Conservation (phyloP, 2,329 filamentous ascomycete genomes). For the Pyrenophora seminiperda region DNA sequence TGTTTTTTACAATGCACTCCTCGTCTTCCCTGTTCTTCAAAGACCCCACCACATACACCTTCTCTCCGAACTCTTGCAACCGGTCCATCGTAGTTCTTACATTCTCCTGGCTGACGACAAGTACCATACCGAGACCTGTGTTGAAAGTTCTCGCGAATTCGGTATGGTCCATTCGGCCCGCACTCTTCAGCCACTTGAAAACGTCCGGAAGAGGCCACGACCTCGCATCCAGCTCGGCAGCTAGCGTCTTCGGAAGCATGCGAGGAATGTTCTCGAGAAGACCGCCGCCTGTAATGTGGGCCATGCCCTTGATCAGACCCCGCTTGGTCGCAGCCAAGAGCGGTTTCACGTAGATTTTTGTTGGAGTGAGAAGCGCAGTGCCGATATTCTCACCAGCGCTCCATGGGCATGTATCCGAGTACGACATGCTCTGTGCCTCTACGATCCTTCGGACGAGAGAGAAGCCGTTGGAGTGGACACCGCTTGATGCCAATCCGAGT, state of each 20-base stretch:
- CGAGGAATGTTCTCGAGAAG: constrained; percentile 92
- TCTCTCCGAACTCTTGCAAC: constrained; percentile 73
- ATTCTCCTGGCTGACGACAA: constrained; percentile 72
- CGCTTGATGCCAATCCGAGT: constrained; percentile 81
- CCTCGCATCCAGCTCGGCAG: constrained; percentile 78
- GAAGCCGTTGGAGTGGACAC: constrained; percentile 96
- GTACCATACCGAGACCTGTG: constrained; percentile 91
- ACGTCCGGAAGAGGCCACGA: constrained; percentile 78
- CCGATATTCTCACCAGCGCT: constrained; percentile 67
- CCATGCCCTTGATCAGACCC: constrained; percentile 82
- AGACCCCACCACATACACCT: constrained; percentile 74
- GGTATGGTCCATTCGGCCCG: constrained; percentile 69
- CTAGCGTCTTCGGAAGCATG: constrained; percentile 80
- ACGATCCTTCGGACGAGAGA: constrained; percentile 93
- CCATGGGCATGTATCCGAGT: constrained; percentile 79
- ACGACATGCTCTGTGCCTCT: constrained; percentile 71
- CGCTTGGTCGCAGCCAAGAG: constrained; percentile 68
- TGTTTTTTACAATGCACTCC: constrained; percentile 64
- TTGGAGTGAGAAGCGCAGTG: constrained; percentile 81
- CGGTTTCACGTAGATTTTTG: constrained; percentile 88
- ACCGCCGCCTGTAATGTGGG: constrained; percentile 96
- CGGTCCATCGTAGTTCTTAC: constrained; percentile 64
- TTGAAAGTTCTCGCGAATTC: constrained; percentile 97
- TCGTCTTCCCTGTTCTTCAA: constrained; percentile 64
- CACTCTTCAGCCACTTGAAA: constrained; percentile 83